Conservation (phyloP, 2,329 filamentous ascomycete genomes). For the Didymella glomerata region DNA sequence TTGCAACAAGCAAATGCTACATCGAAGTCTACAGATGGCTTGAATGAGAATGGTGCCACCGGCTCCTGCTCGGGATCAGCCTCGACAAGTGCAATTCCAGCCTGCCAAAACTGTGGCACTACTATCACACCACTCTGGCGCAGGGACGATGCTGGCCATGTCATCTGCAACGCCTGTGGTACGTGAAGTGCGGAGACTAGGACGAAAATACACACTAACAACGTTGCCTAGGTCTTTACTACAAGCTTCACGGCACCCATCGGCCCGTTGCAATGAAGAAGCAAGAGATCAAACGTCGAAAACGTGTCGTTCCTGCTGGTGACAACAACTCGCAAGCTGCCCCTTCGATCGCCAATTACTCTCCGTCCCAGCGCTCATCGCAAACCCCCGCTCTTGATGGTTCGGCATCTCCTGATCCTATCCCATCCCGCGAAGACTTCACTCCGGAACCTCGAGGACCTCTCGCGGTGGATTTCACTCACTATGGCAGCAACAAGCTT, state of each 20-base stretch:
- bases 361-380: slow-evolving; percentile 39
- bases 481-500: slow-evolving; percentile 33
- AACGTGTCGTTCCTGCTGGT: slow-evolving; percentile 87
- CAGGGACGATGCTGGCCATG: slow-evolving; percentile 91
- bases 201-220: slow-evolving; percentile 22
- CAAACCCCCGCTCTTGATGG: slow-evolving; percentile 44
- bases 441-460: slow-evolving; percentile 43
- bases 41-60: slow-evolving; percentile 29
- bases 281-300: slow-evolving; percentile 92
- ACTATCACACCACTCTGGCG: slow-evolving; percentile 97
- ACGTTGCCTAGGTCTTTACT: slow-evolving; percentile 77
- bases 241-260: slow-evolving; percentile 93
- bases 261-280: slow-evolving; percentile 99
- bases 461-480: slow-evolving; percentile 50
- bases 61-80: slow-evolving; percentile 26
- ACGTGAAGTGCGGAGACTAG: slow-evolving; percentile 51
- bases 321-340: slow-evolving; percentile 50
- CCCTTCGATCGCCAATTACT: slow-evolving; percentile 42
- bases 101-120: slow-evolving; percentile 96
- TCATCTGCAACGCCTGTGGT: slow-evolving; percentile 99
- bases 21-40: slow-evolving; percentile 24
- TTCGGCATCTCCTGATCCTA: slow-evolving; percentile 48
- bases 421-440: slow-evolving; percentile 42
- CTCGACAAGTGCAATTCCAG: slow-evolving; percentile 72
- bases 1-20: slow-evolving; percentile 56